phyloP scores from a whole-genome alignment of 768 basidiomycete species.

The Pluteus cervinus region DNA sequence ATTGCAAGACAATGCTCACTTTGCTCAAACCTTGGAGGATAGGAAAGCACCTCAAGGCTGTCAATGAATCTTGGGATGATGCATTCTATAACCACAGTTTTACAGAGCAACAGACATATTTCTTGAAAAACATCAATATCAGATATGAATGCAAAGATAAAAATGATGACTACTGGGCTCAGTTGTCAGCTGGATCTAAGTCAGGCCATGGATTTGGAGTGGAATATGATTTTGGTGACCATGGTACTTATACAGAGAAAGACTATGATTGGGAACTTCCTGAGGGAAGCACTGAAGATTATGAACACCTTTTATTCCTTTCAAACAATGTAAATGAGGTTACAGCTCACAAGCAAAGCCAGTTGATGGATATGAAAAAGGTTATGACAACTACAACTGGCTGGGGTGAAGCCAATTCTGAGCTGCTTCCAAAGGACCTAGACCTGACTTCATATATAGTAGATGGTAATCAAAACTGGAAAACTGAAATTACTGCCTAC shows the following conservation, averaged over 20 bases:
- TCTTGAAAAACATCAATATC: slow-evolving; percentile 25
- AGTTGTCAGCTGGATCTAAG: too few relatives aligned
- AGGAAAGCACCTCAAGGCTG: slow-evolving; percentile 16
- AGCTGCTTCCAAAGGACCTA: too few relatives aligned
- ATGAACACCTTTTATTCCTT: slow-evolving; percentile 1
- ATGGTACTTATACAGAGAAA: neutral
- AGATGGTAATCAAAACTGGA: too few relatives aligned
- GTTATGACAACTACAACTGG: too few relatives aligned
- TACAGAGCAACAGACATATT: slow-evolving; percentile 4
- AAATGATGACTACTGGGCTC: slow-evolving; percentile 23
- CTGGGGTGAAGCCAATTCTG: too few relatives aligned
- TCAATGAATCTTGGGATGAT: slow-evolving; percentile 17
- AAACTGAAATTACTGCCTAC: too few relatives aligned
- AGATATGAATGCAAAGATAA: slow-evolving; percentile 30
- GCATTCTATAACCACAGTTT: slow-evolving; percentile 15
- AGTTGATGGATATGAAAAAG: too few relatives aligned
- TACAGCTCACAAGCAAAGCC: too few relatives aligned
- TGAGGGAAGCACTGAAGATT: neutral
- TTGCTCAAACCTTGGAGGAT: slow-evolving; percentile 25
- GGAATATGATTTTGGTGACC: neutral
- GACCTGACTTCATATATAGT: too few relatives aligned
- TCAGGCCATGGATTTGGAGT: too few relatives aligned
- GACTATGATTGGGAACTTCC: slow-evolving; percentile 1
- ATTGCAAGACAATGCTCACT: slow-evolving; percentile 23
- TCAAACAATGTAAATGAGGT: neutral